Percentiles rank a stretch among this genome's conserved stretches.
These are phyloP conservation scores for Dioszegia aurantiaca DNA, from an alignment of 768 basidiomycete species.

Conservation along the genomic window DNA sequence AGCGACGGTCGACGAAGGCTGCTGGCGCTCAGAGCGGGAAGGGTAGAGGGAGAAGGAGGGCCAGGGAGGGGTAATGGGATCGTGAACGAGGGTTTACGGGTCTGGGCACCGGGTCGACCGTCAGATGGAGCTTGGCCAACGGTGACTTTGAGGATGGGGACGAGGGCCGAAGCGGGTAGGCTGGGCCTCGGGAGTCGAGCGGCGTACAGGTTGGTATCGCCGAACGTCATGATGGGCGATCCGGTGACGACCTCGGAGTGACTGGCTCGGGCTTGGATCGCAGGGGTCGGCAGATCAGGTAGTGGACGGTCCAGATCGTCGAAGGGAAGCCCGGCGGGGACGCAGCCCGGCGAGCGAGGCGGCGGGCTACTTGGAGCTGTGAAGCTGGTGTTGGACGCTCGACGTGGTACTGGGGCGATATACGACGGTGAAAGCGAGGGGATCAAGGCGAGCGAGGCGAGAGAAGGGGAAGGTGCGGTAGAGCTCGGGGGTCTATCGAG, in stretches of 20 bases:
- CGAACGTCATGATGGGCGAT: neutral
- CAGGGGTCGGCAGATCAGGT: neutral
- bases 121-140: neutral
- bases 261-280: neutral
- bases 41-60: neutral
- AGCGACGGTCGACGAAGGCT: neutral
- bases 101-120: neutral
- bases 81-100: conserved; percentile 9
- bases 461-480: conserved; percentile 8
- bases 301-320: neutral
- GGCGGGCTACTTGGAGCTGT: neutral
- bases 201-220: neutral
- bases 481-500: conserved; percentile 3
- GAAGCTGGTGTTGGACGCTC: neutral
- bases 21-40: neutral
- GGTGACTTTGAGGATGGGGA: conserved; percentile 10
- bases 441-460: conserved; percentile 3
- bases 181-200: conserved; percentile 6
- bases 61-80: conserved; percentile 4
- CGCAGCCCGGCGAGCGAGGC: conserved; percentile 1
- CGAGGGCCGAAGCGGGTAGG: neutral
- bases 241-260: neutral
- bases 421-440: conserved; percentile 4
- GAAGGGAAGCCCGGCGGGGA: neutral
- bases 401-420: neutral